Evolutionary conservation across 192 early-diverging fungal genomes (phyloP).

Genomic region (Borealophlyctis nickersoniae): DNA sequence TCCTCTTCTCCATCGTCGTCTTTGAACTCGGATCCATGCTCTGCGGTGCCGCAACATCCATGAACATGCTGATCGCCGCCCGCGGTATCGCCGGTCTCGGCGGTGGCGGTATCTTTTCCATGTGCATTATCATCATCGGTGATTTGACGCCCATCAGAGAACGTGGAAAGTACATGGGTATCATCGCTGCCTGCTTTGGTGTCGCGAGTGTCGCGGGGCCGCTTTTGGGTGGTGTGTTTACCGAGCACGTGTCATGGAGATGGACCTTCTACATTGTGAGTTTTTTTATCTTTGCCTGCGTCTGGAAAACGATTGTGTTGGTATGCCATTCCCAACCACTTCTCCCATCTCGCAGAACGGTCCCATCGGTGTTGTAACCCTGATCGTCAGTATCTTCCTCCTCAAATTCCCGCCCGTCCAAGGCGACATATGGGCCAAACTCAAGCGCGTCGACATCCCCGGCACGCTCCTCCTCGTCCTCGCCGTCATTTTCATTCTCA

Average conservation of each 20-base stretch:
- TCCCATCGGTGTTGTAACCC: conserved; percentile 70
- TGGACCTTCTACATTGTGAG: conserved; percentile 69
- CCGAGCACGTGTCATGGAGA: conserved; percentile 47
- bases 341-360: no score
- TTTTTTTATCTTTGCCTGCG: no score
- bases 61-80: conserved; percentile 63
- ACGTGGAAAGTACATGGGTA: conserved; percentile 73
- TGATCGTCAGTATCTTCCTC: conserved; percentile 51
- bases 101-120: conserved; percentile 76
- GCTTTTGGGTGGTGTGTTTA: conserved; percentile 79
- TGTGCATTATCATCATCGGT: conserved; percentile 79
- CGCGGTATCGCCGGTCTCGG: conserved; percentile 72
- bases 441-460: conserved; percentile 47
- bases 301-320: no score
- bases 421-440: conserved; percentile 38
- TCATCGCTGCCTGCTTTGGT: conserved; percentile 68
- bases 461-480: conserved; percentile 28
- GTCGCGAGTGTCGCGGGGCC: conserved; percentile 76
- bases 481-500: conserved; percentile 51
- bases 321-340: no score
- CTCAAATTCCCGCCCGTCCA: conserved; percentile 44
- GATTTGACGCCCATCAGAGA: conserved; percentile 70
- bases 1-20: conserved; percentile 65
- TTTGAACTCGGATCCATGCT: conserved; percentile 76
- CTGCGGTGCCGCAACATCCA: conserved; percentile 66